Base-by-base conservation (phyloP, 306 rosid genomes). In the Senna tora region DNA sequence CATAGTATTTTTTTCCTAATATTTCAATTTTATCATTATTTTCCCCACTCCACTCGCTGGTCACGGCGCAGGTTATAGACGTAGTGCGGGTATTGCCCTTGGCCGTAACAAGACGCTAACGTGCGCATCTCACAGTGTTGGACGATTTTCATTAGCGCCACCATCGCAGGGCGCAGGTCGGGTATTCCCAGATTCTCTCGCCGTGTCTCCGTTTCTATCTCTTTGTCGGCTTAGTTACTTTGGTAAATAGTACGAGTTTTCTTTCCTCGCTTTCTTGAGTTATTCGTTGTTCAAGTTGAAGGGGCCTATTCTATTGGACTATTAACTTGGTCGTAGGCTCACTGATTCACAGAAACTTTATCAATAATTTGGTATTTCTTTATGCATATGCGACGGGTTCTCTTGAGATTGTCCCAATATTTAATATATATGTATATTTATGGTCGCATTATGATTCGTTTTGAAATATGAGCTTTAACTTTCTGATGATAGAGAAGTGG, bases 31-130 rank as follows among this genome's bases (percentile, higher is more conserved):
- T 17, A 17, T 6, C 21, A 17, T n/a, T 13, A 28, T 17, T 11
- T 32, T 56, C 30, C 22, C 30, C 17, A 38, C 46, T 28, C 10
- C 49, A 38, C 36, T 68, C 72, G 11, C 34, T 0, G 10, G 62
- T 59, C 69, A 62, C 83, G 86, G 89, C 79, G 87, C 87, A 83
- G 53, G 80, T 76, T 80, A 67, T 25, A 25, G 30, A 25, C 30
- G 30, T 60, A 56, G 56, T 54, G 78, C 70, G 56, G 69, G 59
- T 75, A 69, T 72, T 65, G 30, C 60, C 41, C 54, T 75, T 60
- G 39, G 64, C 61, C 62, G 11, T 36, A 54, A 6, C 65, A 70
- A 10, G 64, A 56, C 72, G 74, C 84, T 84, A 75, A 80, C 89
- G 86, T 78, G 83, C 86, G 85, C 89, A 71, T 67, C 52, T 75